These are phyloP conservation scores for Chlorella sp. DNA, from an alignment of 139 green algal species.

Conservation along the genomic window DNA sequence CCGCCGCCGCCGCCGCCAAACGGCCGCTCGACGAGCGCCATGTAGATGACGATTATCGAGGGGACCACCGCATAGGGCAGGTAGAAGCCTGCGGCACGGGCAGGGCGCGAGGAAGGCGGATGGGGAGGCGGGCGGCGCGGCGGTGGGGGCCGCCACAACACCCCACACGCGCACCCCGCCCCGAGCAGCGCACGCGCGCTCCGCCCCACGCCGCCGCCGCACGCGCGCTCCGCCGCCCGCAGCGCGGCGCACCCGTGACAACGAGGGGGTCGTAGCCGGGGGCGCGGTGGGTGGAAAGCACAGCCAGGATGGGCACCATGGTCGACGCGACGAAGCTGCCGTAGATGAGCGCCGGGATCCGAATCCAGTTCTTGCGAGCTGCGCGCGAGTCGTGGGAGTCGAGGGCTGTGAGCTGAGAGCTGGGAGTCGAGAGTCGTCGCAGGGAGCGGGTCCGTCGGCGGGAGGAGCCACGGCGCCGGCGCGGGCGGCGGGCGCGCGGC, in stretches of 20 bases:
- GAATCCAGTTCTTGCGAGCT: slow-evolving; percentile 64
- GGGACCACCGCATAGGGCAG: slow-evolving; percentile 61
- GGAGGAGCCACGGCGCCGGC: no score
- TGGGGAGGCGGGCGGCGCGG: background rate
- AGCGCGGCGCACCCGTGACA: background rate
- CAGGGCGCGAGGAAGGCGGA: background rate
- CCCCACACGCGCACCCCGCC: no score
- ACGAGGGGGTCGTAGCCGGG: slow-evolving; percentile 9
- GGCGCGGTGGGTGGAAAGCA: slow-evolving; percentile 35
- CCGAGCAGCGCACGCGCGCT: background rate
- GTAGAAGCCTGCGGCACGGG: slow-evolving; percentile 47
- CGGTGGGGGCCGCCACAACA: background rate
- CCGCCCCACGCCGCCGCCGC: background rate
- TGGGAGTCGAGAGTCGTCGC: no score
- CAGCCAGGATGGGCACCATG: slow-evolving; percentile 70
- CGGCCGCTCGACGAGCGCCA: slow-evolving; percentile 40
- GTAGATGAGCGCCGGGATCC: slow-evolving; percentile 73
- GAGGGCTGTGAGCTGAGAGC: no score
- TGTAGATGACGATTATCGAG: slow-evolving; percentile 48
- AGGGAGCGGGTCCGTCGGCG: no score
- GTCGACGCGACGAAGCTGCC: slow-evolving; percentile 65
- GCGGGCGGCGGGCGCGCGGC: no score
- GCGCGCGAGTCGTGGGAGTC: no score
- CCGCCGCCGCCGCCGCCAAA: slow-evolving; percentile 30
- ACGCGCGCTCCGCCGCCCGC: background rate